These are phyloP conservation scores for Hansenula sp. DNA, from an alignment of 1,139 yeast genomes.

Conservation along the genomic window DNA sequence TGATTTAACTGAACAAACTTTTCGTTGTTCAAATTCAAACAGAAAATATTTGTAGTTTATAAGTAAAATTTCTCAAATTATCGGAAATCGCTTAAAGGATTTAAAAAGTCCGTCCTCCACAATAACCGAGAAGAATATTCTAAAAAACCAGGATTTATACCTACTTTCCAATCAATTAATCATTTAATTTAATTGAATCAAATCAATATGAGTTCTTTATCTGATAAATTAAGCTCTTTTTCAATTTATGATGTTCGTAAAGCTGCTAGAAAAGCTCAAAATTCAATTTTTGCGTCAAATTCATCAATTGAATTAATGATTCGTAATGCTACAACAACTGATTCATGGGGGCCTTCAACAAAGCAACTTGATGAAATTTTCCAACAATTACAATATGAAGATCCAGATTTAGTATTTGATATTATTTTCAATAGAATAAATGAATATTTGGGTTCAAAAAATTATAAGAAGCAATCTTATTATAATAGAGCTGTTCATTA, in stretches of 20 bases:
- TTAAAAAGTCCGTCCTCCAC: neutral
- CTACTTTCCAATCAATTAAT: no score
- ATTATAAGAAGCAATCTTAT: slow-evolving; percentile 25
- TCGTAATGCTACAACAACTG: slow-evolving; percentile 41
- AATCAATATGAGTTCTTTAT: slow-evolving; percentile 24
- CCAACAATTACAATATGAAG: slow-evolving; percentile 20
- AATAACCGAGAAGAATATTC: neutral
- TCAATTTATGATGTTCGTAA: slow-evolving; percentile 33
- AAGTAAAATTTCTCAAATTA: neutral
- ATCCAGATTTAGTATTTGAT: neutral
- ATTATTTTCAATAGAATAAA: neutral
- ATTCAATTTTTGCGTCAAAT: slow-evolving; percentile 9
- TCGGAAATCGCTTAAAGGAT: no score
- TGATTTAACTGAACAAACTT: no score
- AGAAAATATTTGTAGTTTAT: neutral
- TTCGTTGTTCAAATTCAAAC: no score
- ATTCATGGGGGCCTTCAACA: slow-evolving; percentile 43
- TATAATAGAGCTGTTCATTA: slow-evolving; percentile 33
- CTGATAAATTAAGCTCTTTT: slow-evolving; percentile 28
- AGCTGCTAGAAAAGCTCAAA: slow-evolving; percentile 27
- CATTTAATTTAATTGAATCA: neutral
- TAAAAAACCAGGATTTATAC: no score
- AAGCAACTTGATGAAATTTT: slow-evolving; percentile 32
- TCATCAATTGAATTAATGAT: slow-evolving; percentile 31
- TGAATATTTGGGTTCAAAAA: slow-evolving; percentile 25